Evolutionary conservation across 768 basidiomycete species (phyloP).

Genomic region (Sistotremastrum niveocremeum): DNA sequence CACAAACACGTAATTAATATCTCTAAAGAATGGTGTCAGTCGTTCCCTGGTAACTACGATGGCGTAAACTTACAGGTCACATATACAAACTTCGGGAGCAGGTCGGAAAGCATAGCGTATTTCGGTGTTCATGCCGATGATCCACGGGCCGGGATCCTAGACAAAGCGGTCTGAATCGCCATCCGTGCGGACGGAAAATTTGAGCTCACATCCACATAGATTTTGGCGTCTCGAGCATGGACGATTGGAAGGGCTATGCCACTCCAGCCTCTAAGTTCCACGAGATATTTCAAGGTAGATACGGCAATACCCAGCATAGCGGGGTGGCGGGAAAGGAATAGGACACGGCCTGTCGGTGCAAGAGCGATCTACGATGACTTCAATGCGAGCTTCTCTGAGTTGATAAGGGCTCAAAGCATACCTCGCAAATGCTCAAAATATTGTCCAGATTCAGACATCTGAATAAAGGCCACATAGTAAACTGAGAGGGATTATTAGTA

Average conservation of each 20-base stretch:
- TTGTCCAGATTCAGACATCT: slow-evolving; percentile 88
- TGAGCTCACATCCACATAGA: slow-evolving; percentile 55
- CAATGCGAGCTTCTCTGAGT: background rate
- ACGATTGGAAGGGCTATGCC: slow-evolving; percentile 75
- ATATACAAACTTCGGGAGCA: slow-evolving; percentile 71
- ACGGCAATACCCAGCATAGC: slow-evolving; percentile 90
- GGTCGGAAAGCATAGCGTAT: slow-evolving; percentile 66
- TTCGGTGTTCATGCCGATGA: slow-evolving; percentile 80
- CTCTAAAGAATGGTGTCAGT: slow-evolving; percentile 27
- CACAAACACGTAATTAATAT: slow-evolving; percentile 66
- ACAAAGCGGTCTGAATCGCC: background rate
- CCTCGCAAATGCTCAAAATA: slow-evolving; percentile 86
- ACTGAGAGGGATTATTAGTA: slow-evolving; percentile 17
- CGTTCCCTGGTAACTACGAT: background rate
- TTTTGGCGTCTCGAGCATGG: slow-evolving; percentile 81
- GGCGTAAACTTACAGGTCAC: slow-evolving; percentile 56
- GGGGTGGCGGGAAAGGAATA: slow-evolving; percentile 82
- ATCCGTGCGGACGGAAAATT: background rate
- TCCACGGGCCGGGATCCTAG: slow-evolving; percentile 87
- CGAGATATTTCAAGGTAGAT: slow-evolving; percentile 80
- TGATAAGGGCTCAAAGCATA: slow-evolving; percentile 14
- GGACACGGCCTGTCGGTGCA: slow-evolving; percentile 71
- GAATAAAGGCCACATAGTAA: slow-evolving; percentile 95
- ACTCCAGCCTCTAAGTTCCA: slow-evolving; percentile 87
- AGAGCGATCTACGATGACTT: slow-evolving; percentile 50